Base-by-base conservation (phyloP, 2,329 filamentous ascomycete species). In the Ciborinia camelliae region DNA sequence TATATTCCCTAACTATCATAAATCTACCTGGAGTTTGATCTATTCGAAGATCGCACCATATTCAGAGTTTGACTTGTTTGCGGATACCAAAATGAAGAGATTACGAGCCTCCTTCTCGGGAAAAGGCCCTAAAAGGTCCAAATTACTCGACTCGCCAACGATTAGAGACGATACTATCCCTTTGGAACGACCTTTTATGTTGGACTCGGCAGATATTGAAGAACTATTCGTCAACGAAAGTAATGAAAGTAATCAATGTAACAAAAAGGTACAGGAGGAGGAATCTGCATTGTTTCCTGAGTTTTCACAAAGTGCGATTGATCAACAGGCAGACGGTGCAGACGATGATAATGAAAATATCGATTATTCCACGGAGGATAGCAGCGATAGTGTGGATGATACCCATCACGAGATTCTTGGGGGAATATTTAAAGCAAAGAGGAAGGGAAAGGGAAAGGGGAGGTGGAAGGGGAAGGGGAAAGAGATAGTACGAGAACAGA, bases 391-490 rank as follows among this genome's bases (percentile, higher is more conserved):
- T 15, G 45, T 15, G 23, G 15, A 6, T 7, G 45, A 48, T 15
- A 4, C 15, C 12, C 1, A 28, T 7, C 23, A 48, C 4, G 6
- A 5, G 6, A 0, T n/a, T n/a, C n/a, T n/a, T n/a, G n/a, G n/a
- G n/a, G n/a, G n/a, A n/a, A n/a, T n/a, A n/a, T n/a, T n/a, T n/a
- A 26, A 35, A 2, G 0, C 2, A 14, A 58, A 26, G 8, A 10
- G n/a, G 2, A 35, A 14, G 15, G 1, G 5, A 6, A 35, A 58
- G 8, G 9, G 10, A 6, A 20, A 23, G 10, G 39, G 26, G 10
- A 23, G n/a, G 23, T 10, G 1, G 5, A 20, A n/a, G 5, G 9
- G 20, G 0, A 0, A 45, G 6, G 6, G n/a, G n/a, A n/a, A n/a
- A n/a, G n/a, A n/a, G n/a, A n/a, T n/a, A n/a, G n/a, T n/a, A n/a